These are phyloP conservation scores for Hymenochaete sp. DNA, from an alignment of 1,284 basidiomycete genomes.

Conservation along the genomic window DNA sequence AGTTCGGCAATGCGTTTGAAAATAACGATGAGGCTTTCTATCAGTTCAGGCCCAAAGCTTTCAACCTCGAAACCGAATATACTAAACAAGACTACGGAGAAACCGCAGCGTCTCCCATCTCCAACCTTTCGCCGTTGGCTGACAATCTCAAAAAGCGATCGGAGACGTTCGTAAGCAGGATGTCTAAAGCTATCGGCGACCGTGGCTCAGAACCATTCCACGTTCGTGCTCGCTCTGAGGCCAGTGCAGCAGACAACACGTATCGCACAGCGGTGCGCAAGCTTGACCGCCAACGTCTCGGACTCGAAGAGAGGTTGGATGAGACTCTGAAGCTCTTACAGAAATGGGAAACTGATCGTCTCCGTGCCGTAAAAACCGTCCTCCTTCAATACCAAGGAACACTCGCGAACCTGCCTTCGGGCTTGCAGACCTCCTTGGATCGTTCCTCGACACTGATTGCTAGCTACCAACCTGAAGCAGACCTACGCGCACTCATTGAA, in stretches of 20 bases:
- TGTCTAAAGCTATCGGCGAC: conserved; percentile 56
- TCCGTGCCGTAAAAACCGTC: conserved; percentile 78
- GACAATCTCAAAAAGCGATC: conserved; percentile 62
- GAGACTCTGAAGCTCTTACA: conserved; percentile 73
- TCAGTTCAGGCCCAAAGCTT: conserved; percentile 76
- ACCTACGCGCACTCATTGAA: conserved; percentile 77
- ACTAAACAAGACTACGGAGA: conserved; percentile 24
- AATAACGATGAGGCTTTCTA: conserved; percentile 68
- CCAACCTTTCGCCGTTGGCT: conserved; percentile 36
- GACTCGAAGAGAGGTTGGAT: conserved; percentile 78
- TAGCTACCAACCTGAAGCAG: conserved; percentile 78
- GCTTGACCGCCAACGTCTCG: conserved; percentile 72
- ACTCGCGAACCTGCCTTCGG: conserved; percentile 58
- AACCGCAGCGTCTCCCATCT: conserved; percentile 28
- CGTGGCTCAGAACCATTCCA: conserved; percentile 51
- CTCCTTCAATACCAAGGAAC: conserved; percentile 79
- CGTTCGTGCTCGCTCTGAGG: conserved; percentile 64
- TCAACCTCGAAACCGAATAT: conserved; percentile 45
- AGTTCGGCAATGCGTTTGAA: conserved; percentile 72
- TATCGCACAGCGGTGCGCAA: conserved; percentile 71
- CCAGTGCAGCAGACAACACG: conserved; percentile 65
- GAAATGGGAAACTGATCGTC: conserved; percentile 76
- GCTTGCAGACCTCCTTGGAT: conserved; percentile 55
- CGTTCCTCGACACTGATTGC: conserved; percentile 68
- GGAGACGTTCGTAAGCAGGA: conserved; percentile 58